Evolutionary conservation across 176 grass and related monocot genomes (phyloP), one percentile per base, ranked within the genome.

Genomic region (Elymus sibiricus): DNA sequence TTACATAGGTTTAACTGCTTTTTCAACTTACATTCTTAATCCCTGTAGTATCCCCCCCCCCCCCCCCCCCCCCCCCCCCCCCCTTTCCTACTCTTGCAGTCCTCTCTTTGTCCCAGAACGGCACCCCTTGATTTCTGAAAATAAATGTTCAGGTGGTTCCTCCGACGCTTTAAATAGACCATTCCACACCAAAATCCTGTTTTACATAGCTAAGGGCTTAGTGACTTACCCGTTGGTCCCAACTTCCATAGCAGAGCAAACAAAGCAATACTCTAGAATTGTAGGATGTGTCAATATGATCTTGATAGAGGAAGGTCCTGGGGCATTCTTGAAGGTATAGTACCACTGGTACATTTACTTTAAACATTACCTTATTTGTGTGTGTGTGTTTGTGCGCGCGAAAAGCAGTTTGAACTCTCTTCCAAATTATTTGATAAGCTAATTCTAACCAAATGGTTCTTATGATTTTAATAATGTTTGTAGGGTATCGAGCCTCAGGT

Each of bases 41-140:
- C 76, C 25, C 5, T 43, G 37, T 3, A 58, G 29, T 56, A 34
- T 76, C n/a, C n/a, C n/a, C n/a, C n/a, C n/a, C n/a, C n/a, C n/a
- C n/a, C n/a, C n/a, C n/a, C n/a, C n/a, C n/a, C n/a, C n/a, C 62
- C 74, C 3, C 2, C 6, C 5, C 9, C 21, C 31, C 21, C 22
- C n/a, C 66, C n/a, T 56, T 34, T 67, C 3, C 7, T 28, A 21
- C 40, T 64, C 32, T 53, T 9, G 9, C 55, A 43, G 1, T 1
- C 40, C 8, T 5, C 9, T 5, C 9, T 92, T 64, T 92, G 90
- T 80, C 90, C 95, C 70, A 86, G 94, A 78, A 97, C 95, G 76
- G 94, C 92, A 32, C 92, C 95, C 2, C 90, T 97, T 35, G 92
- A 97, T 82, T 97, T 5, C 64, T 97, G 90, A 97, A 97, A 64